Evolutionary conservation across 2,329 filamentous ascomycete species (phyloP).

Genomic region (Ophiostoma sp.): DNA sequence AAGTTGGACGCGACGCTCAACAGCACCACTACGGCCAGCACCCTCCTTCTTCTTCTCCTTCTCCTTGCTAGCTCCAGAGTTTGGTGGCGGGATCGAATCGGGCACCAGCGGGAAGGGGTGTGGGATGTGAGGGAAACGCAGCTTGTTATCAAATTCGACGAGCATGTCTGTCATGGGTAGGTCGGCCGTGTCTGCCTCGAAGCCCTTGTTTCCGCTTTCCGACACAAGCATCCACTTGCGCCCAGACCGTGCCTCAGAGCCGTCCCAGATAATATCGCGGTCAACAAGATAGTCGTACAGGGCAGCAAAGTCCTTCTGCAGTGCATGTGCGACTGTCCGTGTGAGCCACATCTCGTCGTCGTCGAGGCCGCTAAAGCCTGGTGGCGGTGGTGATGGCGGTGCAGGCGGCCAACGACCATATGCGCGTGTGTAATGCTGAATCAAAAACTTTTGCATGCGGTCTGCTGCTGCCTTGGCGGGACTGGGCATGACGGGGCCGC

Average conservation of each 20-base stretch:
- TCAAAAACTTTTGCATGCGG: conserved; percentile 56
- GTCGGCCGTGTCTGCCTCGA: conserved; percentile 47
- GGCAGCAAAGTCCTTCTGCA: conserved; percentile 63
- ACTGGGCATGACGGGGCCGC: conserved; percentile 32
- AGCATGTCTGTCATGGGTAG: conserved; percentile 64
- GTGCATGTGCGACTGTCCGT: conserved; percentile 48
- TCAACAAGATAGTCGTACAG: conserved; percentile 68
- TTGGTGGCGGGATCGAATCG: conserved; percentile 40
- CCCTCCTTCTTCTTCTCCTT: conserved; percentile 28
- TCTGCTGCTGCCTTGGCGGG: conserved; percentile 53
- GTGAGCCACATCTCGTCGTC: conserved; percentile 56
- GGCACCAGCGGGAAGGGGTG: conserved; percentile 63
- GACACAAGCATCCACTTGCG: conserved; percentile 62
- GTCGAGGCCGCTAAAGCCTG: conserved; percentile 25
- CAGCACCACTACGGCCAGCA: conserved; percentile 30
- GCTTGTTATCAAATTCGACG: conserved; percentile 58
- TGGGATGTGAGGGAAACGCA: conserved; percentile 60
- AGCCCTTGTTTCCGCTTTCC: conserved; percentile 41
- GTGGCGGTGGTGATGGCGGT: conserved; percentile 23
- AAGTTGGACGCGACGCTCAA: conserved; percentile 50
- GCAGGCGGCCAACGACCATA: conserved; percentile 57
- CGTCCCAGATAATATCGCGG: conserved; percentile 61
- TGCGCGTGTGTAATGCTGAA: conserved; percentile 50
- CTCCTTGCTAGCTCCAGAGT: conserved; percentile 18
- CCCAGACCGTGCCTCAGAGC: conserved; percentile 53